Evolutionary conservation across 1,284 basidiomycete species (phyloP).

Genomic region (Rhizoctonia solani): DNA sequence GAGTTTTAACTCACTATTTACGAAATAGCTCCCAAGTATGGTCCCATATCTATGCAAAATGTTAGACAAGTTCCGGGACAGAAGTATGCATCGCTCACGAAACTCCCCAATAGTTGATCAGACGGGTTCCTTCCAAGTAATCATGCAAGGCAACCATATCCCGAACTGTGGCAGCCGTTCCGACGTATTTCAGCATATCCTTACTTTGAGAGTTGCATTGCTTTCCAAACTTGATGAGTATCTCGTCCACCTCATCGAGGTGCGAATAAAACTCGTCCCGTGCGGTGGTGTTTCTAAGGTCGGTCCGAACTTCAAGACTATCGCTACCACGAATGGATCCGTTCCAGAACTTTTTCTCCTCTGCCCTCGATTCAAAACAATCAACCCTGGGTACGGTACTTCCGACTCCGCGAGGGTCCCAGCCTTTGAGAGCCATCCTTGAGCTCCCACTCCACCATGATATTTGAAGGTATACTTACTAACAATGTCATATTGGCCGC

Average conservation of each 20-base stretch:
- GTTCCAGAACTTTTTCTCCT: constrained; percentile 19
- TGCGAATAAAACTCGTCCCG: constrained; percentile 32
- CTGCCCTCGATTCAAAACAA: constrained; percentile 13
- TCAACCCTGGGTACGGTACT: constrained; percentile 11
- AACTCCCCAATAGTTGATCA: constrained; percentile 23
- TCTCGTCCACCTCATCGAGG: constrained; percentile 2
- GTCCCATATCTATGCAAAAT: constrained; percentile 18
- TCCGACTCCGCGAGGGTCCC: constrained; percentile 34
- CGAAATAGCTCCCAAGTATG: constrained; percentile 22
- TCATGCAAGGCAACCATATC: constrained; percentile 33
- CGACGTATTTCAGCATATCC: constrained; percentile 27
- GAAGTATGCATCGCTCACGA: neutral
- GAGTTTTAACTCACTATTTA: constrained; percentile 25
- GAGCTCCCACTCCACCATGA: neutral
- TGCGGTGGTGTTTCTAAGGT: constrained; percentile 9
- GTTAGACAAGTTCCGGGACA: neutral
- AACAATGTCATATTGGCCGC: constrained; percentile 31
- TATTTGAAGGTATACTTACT: constrained; percentile 1
- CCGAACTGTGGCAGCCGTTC: constrained; percentile 22
- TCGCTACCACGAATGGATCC: neutral
- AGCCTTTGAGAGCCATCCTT: neutral
- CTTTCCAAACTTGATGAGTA: constrained; percentile 8
- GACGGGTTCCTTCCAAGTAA: constrained; percentile 6
- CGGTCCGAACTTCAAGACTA: constrained; percentile 1
- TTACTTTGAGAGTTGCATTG: constrained; percentile 5